Percentiles rank a stretch among this genome's conserved stretches.
Conservation (phyloP, 257 asterid genomes). For the Penstemon newberryi region DNA sequence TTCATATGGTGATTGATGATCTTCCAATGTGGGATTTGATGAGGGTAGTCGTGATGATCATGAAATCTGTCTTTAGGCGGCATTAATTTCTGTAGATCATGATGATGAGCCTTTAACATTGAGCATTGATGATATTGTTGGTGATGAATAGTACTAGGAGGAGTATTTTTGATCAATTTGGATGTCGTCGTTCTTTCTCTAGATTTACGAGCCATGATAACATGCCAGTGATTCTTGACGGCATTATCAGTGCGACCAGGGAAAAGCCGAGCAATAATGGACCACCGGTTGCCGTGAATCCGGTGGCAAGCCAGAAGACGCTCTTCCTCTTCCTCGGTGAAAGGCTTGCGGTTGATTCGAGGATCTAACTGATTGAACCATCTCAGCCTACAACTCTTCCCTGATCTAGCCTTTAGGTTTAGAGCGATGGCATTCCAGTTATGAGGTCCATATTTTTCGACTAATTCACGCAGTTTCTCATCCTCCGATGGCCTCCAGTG, state of each 20-base stretch:
- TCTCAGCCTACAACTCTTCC: slow-evolving; percentile 91
- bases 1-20: slow-evolving; percentile 3
- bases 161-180: slow-evolving; percentile 17
- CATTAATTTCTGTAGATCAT: too few relatives aligned
- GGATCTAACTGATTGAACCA: slow-evolving; percentile 96
- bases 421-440: too few relatives aligned
- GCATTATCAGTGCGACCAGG: slow-evolving; percentile 94
- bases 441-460: too few relatives aligned
- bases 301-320: slow-evolving; percentile 74
- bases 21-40: neutral
- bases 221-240: slow-evolving; percentile 95
- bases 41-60: too few relatives aligned
- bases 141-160: neutral
- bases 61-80: too few relatives aligned
- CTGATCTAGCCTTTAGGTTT: slow-evolving; percentile 16
- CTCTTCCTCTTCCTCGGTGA: slow-evolving; percentile 87
- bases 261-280: slow-evolving; percentile 75
- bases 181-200: slow-evolving; percentile 41
- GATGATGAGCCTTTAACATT: slow-evolving; percentile 21
- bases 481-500: too few relatives aligned
- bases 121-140: slow-evolving; percentile 23
- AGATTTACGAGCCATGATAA: slow-evolving; percentile 77
- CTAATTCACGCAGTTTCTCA: too few relatives aligned
- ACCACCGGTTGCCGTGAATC: slow-evolving; percentile 87
- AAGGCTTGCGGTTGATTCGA: slow-evolving; percentile 74